Base-by-base conservation (phyloP, 2,329 filamentous ascomycete genomes). In the Clonostachys sp. region DNA sequence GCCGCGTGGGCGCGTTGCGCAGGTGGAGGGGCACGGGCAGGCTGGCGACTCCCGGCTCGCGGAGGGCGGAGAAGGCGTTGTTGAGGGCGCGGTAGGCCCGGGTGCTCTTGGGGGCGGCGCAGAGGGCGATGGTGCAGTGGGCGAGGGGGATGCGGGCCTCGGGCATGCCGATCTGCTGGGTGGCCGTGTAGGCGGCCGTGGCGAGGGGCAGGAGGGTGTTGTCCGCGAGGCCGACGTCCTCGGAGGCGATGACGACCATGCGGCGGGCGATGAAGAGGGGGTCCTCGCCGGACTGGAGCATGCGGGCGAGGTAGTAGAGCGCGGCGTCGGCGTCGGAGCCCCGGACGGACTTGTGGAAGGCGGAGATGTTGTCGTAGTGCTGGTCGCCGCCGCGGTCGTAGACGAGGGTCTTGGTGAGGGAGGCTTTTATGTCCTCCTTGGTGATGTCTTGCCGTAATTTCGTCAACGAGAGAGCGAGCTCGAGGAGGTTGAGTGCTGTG, bases 341-440 rank as follows among this genome's bases (percentile, higher is more conserved):
- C 42, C 94, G 87, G 10, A 97, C 85, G 3, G 91, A 91, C 61
- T 99, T 99, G 77, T 97, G 94, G 58, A 97, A 94, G 33, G 94
- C 94, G 1, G 89, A 95, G 59, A 99, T 97, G 46, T 89, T 94
- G 62, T 99, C 92, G 71, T 97, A 99, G 69, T 97, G 94, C 63
- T 96, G 90, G 66, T 99, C 94, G 45, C 94, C 92, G 1, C 88
- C 89, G 47, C 94, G 84, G 66, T 99, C 94, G 67, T 97, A 97
- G 13, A 97, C 91, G 2, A 97, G 75, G 0, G 92, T 97, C 62
- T 91, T 91, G 3, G 92, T 97, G 10, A 99, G 75, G 3, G 87
- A 80, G 2, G 83, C 74, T 62, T 96, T 96, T 61, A 99, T 82
- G 49, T 83, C 80, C 6, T 86, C 83, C 52, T 86, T 82, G 0